phyloP scores from a whole-genome alignment of 1,284 basidiomycete genomes.

The Ganoderma resinaceum region DNA sequence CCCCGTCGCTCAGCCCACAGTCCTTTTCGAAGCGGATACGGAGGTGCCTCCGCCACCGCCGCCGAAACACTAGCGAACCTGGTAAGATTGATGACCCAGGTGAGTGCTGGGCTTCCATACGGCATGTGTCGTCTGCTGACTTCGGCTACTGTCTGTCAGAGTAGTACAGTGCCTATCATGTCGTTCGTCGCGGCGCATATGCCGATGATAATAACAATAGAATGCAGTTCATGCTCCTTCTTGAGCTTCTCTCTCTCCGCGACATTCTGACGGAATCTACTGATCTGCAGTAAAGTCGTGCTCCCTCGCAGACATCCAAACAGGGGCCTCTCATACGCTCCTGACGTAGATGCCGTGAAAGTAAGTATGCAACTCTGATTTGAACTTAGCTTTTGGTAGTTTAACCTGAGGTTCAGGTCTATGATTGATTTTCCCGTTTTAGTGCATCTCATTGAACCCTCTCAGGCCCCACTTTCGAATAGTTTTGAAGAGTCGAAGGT shows the following conservation, averaged over 20 bases:
- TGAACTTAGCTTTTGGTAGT: background rate
- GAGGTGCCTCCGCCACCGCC: constrained; percentile 25
- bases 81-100: background rate
- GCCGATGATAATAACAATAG: constrained; percentile 6
- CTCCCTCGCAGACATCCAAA: background rate
- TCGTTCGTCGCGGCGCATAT: background rate
- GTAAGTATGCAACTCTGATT: background rate
- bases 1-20: background rate
- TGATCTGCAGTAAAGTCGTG: background rate
- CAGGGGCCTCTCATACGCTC: background rate
- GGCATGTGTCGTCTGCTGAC: constrained; percentile 18
- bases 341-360: background rate
- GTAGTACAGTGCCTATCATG: constrained; percentile 13
- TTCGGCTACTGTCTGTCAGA: background rate
- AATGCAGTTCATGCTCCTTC: background rate
- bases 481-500: background rate
- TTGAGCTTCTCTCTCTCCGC: constrained; percentile 1
- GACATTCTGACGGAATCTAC: background rate
- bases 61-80: constrained; percentile 15
- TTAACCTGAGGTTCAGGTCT: background rate
- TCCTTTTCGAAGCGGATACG: constrained; percentile 24
- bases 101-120: constrained; percentile 2
- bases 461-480: background rate
- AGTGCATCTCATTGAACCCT: background rate
- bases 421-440: background rate